Base-by-base conservation (phyloP, 768 basidiomycete genomes). In the Auricularia sp. region DNA sequence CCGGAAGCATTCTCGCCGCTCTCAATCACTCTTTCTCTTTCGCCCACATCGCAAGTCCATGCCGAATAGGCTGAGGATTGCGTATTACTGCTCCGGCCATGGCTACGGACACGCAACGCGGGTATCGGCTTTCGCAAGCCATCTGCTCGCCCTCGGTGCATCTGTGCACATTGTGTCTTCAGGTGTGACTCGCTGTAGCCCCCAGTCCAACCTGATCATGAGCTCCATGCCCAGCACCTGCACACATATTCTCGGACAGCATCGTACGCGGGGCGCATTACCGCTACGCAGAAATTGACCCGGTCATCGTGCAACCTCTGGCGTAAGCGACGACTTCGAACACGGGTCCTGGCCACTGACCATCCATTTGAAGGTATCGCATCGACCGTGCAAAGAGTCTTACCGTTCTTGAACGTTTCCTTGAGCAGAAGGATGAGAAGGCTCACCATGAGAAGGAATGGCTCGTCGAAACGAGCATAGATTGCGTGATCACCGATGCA, bases 81-180 rank as follows among this genome's bases (percentile, higher is more conserved):
- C 83, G 0, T 90, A 88, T 71, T 90, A 89, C 71, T 89, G 87
- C 70, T 88, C 86, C 37, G 88, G 88, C 13, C 88, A 90, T 70
- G 88, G 87, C n/a, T 90, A 87, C 64, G 87, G 89, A n/a, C 90
- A 92, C 71, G 90, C 89, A 8, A 92, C 90, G 3, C 83, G 90
- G 44, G 90, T 91, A 16, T 88, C 88, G 16, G 90, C 90, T 1
- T 84, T 91, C 67, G 79, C 87, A 3, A 74, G 78, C 58, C 82
- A 85, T 68, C 78, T 92, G 18, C 76, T 87, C 24, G 77, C 74
- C 62, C 76, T 85, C 14, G 67, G 73, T 4, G 73, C 75, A 5
- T 75, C 71, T 7, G 75, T 91, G 10, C 77, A 84, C 72, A 86
- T 92, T 64, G 81, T 87, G 35, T 90, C 90, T 1, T 89, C 88